A percentile compares a stretch with the other conserved stretches of the same genome.
phyloP scores from a whole-genome alignment of 1,284 basidiomycete genomes.

The Austropuccinia psidii region DNA sequence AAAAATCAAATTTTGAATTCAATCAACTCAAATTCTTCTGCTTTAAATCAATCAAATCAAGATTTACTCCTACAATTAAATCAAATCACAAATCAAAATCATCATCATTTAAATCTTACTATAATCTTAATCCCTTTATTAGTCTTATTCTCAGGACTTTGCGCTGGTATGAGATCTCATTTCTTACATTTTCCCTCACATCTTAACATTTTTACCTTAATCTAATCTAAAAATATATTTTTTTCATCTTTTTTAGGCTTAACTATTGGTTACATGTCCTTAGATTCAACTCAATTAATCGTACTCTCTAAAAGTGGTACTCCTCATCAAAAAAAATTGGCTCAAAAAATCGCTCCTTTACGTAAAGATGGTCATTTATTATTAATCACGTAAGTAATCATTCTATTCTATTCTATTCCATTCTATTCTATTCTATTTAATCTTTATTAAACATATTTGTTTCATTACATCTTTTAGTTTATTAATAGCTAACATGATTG shows the following conservation, averaged over 20 bases:
- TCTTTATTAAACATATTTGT: conserved; percentile 53
- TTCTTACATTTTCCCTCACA: neutral
- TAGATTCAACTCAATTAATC: conserved; percentile 84
- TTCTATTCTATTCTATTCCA: neutral
- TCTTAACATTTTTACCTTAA: neutral
- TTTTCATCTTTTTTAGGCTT: conserved; percentile 49
- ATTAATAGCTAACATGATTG: conserved; percentile 54
- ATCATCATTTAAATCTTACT: no score
- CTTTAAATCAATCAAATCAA: no score
- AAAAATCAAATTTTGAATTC: no score
- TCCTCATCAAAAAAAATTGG: conserved; percentile 68
- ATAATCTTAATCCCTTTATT: conserved; percentile 1
- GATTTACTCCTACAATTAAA: no score
- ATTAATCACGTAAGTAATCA: conserved; percentile 53
- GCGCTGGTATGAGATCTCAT: neutral
- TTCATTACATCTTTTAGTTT: conserved; percentile 44
- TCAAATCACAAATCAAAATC: neutral
- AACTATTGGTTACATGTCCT: conserved; percentile 81
- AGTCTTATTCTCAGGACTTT: neutral
- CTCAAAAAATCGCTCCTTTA: conserved; percentile 75
- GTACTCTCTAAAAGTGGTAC: conserved; percentile 77
- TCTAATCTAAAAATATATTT: neutral
- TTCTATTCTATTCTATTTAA: neutral
- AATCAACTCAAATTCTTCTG: no score
- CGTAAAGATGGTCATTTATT: conserved; percentile 75